phyloP scores from a whole-genome alignment of 208 protist genomes.

The Trypanosoma scelopori region DNA sequence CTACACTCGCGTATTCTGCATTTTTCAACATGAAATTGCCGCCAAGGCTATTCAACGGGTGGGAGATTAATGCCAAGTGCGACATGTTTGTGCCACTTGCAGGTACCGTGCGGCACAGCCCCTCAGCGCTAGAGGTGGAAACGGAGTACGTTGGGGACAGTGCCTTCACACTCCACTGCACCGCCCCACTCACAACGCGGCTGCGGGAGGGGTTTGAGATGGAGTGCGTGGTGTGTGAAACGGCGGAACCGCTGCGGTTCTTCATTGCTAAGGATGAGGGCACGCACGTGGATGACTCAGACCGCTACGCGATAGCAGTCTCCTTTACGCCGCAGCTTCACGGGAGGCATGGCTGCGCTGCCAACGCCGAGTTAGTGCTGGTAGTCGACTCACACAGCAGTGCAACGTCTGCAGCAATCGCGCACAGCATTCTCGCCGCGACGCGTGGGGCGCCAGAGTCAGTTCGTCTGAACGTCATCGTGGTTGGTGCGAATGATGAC shows the following conservation, averaged over 20 bases:
- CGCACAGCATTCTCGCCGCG: conserved; percentile 31
- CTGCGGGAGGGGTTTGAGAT: conserved; percentile 22
- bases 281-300: background rate
- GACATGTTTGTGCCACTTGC: conserved; percentile 53
- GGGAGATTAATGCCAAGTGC: conserved; percentile 31
- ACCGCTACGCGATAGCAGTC: conserved; percentile 43
- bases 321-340: conserved; percentile 47
- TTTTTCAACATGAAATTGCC: conserved; percentile 30
- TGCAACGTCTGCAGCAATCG: conserved; percentile 26
- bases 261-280: conserved; percentile 37
- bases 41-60: conserved; percentile 17
- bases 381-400: conserved; percentile 56
- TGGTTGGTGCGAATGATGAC: conserved; percentile 29
- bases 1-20: conserved; percentile 47
- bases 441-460: conserved; percentile 37
- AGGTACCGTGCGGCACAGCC: conserved; percentile 40
- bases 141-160: conserved; percentile 47
- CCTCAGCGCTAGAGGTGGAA: conserved; percentile 5
- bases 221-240: conserved; percentile 37
- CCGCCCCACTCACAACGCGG: conserved; percentile 22
- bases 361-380: conserved; percentile 73
- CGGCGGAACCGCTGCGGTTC: conserved; percentile 62
- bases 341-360: conserved; percentile 15
- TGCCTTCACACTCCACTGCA: conserved; percentile 33
- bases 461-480: conserved; percentile 53